Percentiles rank a stretch among this genome's conserved stretches.
Conservation (phyloP, 2,329 filamentous ascomycete species). For the Trichoderma sp. region DNA sequence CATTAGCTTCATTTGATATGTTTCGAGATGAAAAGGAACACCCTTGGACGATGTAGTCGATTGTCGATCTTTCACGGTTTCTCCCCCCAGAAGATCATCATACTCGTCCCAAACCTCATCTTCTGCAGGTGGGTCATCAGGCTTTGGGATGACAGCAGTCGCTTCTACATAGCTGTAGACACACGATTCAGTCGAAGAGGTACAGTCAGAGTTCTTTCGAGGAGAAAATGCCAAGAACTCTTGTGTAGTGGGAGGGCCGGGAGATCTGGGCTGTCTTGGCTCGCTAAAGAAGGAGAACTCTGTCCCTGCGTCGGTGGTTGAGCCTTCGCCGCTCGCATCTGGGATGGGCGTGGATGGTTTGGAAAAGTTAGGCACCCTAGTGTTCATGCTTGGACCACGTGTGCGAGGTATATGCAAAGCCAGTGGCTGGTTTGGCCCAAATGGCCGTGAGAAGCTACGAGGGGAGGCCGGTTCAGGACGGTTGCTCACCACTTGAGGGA, state of each 20-base stretch:
- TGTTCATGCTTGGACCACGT: constrained; percentile 46
- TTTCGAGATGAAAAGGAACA: constrained; percentile 60
- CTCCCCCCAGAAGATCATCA: constrained; percentile 80
- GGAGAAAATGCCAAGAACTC: constrained; percentile 78
- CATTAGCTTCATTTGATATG: constrained; percentile 46
- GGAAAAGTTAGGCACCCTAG: constrained; percentile 53
- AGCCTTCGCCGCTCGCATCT: constrained; percentile 45
- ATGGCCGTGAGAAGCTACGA: constrained; percentile 85
- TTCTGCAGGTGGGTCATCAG: constrained; percentile 67
- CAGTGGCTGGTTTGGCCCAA: constrained; percentile 58
- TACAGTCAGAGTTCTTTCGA: constrained; percentile 71
- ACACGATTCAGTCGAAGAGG: constrained; percentile 68
- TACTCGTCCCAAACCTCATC: constrained; percentile 97
- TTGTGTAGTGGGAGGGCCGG: constrained; percentile 40
- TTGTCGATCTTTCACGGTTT: constrained; percentile 48
- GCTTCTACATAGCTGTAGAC: constrained; percentile 62
- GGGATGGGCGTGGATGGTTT: constrained; percentile 45
- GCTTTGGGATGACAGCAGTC: constrained; percentile 67
- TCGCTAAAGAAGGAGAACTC: constrained; percentile 40
- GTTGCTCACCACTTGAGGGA: constrained; percentile 77
- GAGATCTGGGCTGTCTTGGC: constrained; percentile 39
- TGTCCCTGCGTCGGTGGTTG: constrained; percentile 40
- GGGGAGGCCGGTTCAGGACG: constrained; percentile 69
- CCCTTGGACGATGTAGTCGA: constrained; percentile 62
- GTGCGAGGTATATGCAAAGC: constrained; percentile 37